These are phyloP conservation scores for Flaveria trinervia DNA, from an alignment of 129 eudicot genomes.

Conservation along the genomic window DNA sequence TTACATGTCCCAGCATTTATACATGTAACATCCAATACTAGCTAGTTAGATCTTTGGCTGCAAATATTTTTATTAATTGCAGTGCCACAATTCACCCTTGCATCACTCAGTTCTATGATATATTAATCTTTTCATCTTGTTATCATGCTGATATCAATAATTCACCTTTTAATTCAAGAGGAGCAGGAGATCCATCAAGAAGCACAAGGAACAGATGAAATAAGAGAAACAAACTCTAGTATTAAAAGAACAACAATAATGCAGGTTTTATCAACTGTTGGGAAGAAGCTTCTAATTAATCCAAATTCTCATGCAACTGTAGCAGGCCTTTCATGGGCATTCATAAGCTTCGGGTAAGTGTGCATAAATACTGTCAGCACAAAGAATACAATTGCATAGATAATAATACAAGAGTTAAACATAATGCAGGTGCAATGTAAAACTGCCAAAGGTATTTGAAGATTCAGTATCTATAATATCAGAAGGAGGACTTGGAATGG, in stretches of 20 bases:
- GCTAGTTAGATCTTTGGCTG: no score
- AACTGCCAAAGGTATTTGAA: conserved; percentile 67
- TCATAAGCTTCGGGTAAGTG: conserved; percentile 68
- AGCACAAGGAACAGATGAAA: conserved; percentile 34
- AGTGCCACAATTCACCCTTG: no score
- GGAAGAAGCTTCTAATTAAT: conserved; percentile 70
- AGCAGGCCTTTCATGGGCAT: conserved; percentile 73
- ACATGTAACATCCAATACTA: no score
- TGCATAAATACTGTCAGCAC: not conserved
- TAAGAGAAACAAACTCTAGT: conserved; percentile 29
- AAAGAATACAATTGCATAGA: not conserved
- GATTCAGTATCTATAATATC: conserved; percentile 62
- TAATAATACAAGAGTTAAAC: conserved; percentile 11
- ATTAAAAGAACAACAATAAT: conserved; percentile 35
- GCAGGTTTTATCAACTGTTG: conserved; percentile 46
- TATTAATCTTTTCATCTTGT: conserved; percentile 5
- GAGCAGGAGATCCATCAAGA: conserved; percentile 44
- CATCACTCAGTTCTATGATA: not conserved
- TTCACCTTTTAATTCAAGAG: conserved; percentile 25
- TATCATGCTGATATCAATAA: conserved; percentile 17
- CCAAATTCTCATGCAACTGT: conserved; percentile 76
- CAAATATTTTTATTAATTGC: no score
- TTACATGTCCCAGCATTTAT: no score
- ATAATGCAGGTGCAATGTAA: conserved; percentile 57
- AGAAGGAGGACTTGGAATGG: conserved; percentile 94